Evolutionary conservation across 1,284 basidiomycete species (phyloP).

Genomic region (Stereum hirsutum): DNA sequence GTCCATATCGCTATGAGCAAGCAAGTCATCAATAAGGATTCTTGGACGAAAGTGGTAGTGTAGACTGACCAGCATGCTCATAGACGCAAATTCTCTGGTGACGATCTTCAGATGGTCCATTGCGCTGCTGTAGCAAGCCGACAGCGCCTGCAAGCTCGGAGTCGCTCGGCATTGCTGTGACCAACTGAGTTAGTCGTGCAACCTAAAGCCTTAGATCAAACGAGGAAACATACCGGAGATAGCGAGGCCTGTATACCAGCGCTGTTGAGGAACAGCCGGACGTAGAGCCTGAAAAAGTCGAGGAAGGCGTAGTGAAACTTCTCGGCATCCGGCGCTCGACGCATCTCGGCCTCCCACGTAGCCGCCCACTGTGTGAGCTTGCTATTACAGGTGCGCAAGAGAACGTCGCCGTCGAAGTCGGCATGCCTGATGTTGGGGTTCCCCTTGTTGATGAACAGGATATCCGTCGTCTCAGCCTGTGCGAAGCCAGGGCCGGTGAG

Average conservation of each 20-base stretch:
- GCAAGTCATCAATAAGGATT: neutral
- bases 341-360: conserved; percentile 62
- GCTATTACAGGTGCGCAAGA: conserved; percentile 59
- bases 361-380: conserved; percentile 64
- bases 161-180: conserved; percentile 27
- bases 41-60: neutral
- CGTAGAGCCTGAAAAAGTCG: conserved; percentile 65
- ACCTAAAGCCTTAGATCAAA: conserved; percentile 1
- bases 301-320: conserved; percentile 67
- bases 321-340: conserved; percentile 52
- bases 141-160: conserved; percentile 60
- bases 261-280: conserved; percentile 72
- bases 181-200: conserved; percentile 3
- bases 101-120: conserved; percentile 60
- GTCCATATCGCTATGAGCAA: conserved; percentile 56
- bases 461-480: conserved; percentile 68
- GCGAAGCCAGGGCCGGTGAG: neutral
- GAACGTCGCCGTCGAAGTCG: conserved; percentile 62
- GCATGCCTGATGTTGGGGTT: conserved; percentile 31
- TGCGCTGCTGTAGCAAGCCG: conserved; percentile 63
- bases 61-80: conserved; percentile 60
- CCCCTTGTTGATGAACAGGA: conserved; percentile 50
- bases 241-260: conserved; percentile 64
- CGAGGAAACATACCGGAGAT: conserved; percentile 33
- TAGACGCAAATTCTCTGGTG: conserved; percentile 60